These are phyloP conservation scores for Echinochloa phyllopogon DNA, from an alignment of 176 grass and related monocot genomes.

Conservation along the genomic window DNA sequence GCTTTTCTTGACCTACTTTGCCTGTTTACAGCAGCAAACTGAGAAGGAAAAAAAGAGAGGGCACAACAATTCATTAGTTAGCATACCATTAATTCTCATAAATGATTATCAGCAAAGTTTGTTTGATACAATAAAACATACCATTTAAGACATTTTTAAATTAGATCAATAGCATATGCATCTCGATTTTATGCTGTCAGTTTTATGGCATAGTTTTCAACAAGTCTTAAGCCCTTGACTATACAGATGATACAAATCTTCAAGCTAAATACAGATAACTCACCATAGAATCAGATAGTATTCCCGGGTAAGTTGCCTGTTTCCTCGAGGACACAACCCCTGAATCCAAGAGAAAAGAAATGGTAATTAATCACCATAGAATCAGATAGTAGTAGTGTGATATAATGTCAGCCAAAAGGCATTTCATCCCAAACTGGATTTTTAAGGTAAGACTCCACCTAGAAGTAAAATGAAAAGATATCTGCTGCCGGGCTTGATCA, in stretches of 20 bases:
- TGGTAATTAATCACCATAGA: constrained; percentile 24
- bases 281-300: constrained; percentile 51
- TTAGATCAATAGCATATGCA: constrained; percentile 7
- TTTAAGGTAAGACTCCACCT: not conserved
- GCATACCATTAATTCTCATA: not conserved
- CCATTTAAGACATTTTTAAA: constrained; percentile 22
- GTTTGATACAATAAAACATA: constrained; percentile 1
- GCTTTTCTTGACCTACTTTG: constrained; percentile 58
- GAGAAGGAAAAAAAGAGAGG: constrained; percentile 8
- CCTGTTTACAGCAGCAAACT: constrained; percentile 56
- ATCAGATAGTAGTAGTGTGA: not conserved
- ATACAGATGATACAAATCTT: constrained; percentile 28
- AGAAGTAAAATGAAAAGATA: constrained; percentile 37
- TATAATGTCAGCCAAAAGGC: constrained; percentile 11
- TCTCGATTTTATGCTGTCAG: constrained; percentile 19
- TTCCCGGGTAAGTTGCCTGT: constrained; percentile 41
- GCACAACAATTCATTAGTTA: constrained; percentile 33
- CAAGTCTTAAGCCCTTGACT: not conserved
- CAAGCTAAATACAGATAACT: constrained; percentile 34
- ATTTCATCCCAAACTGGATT: constrained; percentile 2
- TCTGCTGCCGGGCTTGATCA: not conserved
- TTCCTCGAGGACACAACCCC: constrained; percentile 45
- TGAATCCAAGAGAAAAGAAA: constrained; percentile 49
- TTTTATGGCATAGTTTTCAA: constrained; percentile 27
- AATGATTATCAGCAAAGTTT: constrained; percentile 1